Evolutionary conservation across 306 rosid species (phyloP).

Genomic region (Dalbergia cultrata): DNA sequence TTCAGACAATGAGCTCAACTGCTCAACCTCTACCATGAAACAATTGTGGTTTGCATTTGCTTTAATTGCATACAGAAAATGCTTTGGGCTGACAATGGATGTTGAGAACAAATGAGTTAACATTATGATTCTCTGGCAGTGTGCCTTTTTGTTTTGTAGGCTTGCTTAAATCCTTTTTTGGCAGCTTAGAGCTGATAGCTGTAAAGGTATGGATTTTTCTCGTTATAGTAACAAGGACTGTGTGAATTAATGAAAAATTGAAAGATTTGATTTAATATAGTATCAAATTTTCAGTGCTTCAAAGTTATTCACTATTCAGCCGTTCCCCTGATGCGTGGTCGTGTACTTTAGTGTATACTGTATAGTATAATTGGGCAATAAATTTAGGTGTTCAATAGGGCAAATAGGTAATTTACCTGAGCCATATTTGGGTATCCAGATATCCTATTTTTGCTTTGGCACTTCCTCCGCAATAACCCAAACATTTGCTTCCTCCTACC

Average conservation of each 20-base stretch:
- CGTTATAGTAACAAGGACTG: slow-evolving; percentile 15
- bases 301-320: slow-evolving; percentile 21
- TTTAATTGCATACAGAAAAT: slow-evolving; percentile 24
- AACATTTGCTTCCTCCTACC: too few relatives aligned
- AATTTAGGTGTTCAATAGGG: slow-evolving; percentile 45
- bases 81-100: slow-evolving; percentile 12
- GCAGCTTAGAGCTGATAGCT: slow-evolving; percentile 37
- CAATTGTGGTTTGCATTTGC: slow-evolving; percentile 43
- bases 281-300: slow-evolving; percentile 10
- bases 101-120: slow-evolving; percentile 32
- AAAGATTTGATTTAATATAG: slow-evolving; percentile 12
- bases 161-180: slow-evolving; percentile 45
- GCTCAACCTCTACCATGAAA: slow-evolving; percentile 46
- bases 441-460: background rate
- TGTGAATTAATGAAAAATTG: slow-evolving; percentile 34
- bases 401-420: slow-evolving; percentile 45
- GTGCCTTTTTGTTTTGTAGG: slow-evolving; percentile 26
- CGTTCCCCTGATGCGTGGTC: slow-evolving; percentile 8
- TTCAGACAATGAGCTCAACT: slow-evolving; percentile 22
- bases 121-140: slow-evolving; percentile 37
- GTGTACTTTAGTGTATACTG: background rate
- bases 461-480: too few relatives aligned
- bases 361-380: slow-evolving; percentile 36
- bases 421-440: slow-evolving; percentile 45
- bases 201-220: slow-evolving; percentile 44